phyloP scores from a whole-genome alignment of 2,329 filamentous ascomycete species.

The Epichloe coenophiala region DNA sequence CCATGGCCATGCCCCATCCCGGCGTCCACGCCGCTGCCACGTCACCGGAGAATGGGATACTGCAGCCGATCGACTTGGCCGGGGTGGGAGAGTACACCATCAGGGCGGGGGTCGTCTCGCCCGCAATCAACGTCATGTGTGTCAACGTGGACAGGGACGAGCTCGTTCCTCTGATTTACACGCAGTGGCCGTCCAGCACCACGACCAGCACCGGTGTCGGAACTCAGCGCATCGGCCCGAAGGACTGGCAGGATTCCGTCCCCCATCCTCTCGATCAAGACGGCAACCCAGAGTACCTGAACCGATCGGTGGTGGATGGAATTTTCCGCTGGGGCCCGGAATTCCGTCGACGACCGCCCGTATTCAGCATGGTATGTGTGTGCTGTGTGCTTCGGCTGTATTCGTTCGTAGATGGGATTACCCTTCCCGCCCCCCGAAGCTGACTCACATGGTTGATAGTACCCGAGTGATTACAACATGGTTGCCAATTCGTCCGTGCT shows the following conservation, averaged over 20 bases:
- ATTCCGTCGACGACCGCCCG: slow-evolving; percentile 36
- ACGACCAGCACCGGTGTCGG: slow-evolving; percentile 20
- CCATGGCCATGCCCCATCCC: slow-evolving; percentile 63
- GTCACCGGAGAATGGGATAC: slow-evolving; percentile 47
- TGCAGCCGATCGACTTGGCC: slow-evolving; percentile 52
- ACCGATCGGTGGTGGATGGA: slow-evolving; percentile 50
- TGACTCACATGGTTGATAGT: slow-evolving; percentile 17
- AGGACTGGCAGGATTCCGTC: slow-evolving; percentile 26
- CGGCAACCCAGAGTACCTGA: slow-evolving; percentile 27
- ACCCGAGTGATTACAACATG: slow-evolving; percentile 52
- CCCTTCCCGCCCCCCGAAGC: too few species aligned
- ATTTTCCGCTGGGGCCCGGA: slow-evolving; percentile 53
- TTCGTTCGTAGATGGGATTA: too few species aligned
- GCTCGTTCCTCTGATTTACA: slow-evolving; percentile 51
- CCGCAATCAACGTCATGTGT: slow-evolving; percentile 60
- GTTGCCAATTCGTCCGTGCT: slow-evolving; percentile 39
- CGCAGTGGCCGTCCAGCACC: slow-evolving; percentile 37
- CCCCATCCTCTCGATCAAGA: slow-evolving; percentile 13
- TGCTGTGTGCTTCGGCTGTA: too few species aligned
- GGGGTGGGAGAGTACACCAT: slow-evolving; percentile 58
- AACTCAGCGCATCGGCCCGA: slow-evolving; percentile 17
- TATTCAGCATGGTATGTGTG: slow-evolving; percentile 31
- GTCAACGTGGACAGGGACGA: slow-evolving; percentile 48
- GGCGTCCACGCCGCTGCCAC: slow-evolving; percentile 52
- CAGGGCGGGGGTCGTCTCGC: slow-evolving; percentile 55